phyloP scores from a whole-genome alignment of 2,329 filamentous ascomycete genomes.

The Stagonosporopsis tanaceti region DNA sequence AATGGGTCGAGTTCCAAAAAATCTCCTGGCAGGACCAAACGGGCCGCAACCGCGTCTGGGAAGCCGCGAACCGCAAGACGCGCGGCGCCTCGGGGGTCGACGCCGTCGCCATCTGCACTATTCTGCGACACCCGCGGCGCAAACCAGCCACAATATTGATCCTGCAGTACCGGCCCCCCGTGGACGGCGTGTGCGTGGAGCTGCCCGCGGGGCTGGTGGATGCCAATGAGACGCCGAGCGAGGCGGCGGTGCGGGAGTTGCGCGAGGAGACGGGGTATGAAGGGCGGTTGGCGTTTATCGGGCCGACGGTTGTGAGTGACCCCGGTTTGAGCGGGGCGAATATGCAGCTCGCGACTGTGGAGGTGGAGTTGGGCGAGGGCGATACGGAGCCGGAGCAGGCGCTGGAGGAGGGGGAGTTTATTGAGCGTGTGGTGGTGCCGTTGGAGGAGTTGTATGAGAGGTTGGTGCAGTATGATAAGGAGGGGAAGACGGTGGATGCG shows the following conservation, averaged over 20 bases:
- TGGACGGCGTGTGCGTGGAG: slow-evolving; percentile 66
- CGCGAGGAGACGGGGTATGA: slow-evolving; percentile 71
- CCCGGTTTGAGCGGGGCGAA: slow-evolving; percentile 68
- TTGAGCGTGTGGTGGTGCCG: slow-evolving; percentile 67
- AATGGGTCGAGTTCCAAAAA: slow-evolving; percentile 65
- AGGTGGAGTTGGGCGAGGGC: slow-evolving; percentile 62
- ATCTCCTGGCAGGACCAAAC: slow-evolving; percentile 60
- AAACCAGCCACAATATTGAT: slow-evolving; percentile 63
- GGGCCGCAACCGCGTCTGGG: slow-evolving; percentile 58
- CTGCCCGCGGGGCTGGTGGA: slow-evolving; percentile 69
- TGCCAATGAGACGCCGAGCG: slow-evolving; percentile 62
- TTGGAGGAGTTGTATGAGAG: slow-evolving; percentile 64
- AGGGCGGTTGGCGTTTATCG: slow-evolving; percentile 60
- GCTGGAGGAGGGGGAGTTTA: slow-evolving; percentile 68
- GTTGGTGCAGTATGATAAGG: slow-evolving; percentile 56
- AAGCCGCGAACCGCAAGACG: slow-evolving; percentile 60
- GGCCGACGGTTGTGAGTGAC: slow-evolving; percentile 72
- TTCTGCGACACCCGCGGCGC: slow-evolving; percentile 58
- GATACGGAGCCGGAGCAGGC: slow-evolving; percentile 63
- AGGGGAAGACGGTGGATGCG: slow-evolving; percentile 63
- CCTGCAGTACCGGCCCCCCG: slow-evolving; percentile 67
- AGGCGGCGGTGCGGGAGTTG: slow-evolving; percentile 65
- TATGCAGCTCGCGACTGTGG: slow-evolving; percentile 68
- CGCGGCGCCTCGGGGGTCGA: slow-evolving; percentile 65
- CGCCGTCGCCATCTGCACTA: slow-evolving; percentile 66